Evolutionary conservation across 495 filamentous ascomycete genomes (phyloP).

Genomic region (Astrothelium subdiscretum): DNA sequence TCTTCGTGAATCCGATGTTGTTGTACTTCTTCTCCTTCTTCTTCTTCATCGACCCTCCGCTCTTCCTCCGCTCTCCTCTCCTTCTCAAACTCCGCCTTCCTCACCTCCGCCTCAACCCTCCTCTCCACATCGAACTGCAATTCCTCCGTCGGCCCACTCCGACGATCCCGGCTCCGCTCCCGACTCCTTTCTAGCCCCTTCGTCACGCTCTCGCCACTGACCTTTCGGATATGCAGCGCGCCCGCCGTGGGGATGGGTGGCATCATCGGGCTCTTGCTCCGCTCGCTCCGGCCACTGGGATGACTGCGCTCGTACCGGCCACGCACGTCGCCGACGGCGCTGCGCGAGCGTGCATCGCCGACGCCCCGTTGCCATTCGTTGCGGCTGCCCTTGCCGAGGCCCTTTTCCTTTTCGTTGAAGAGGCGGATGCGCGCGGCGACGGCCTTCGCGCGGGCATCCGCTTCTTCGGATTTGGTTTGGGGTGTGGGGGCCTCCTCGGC

Average conservation of each 20-base stretch:
- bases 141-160: neutral
- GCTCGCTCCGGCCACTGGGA: neutral
- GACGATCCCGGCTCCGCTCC: neutral
- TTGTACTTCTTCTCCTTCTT: neutral
- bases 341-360: neutral
- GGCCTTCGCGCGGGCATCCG: neutral
- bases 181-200: neutral
- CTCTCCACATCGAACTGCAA: neutral
- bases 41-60: neutral
- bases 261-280: neutral
- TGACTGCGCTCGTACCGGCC: neutral
- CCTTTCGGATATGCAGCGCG: neutral
- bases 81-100: neutral
- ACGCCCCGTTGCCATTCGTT: neutral
- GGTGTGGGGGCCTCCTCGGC: neutral
- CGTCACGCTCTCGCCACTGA: neutral
- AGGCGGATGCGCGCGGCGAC: slow-evolving; percentile 1
- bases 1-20: neutral
- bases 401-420: slow-evolving; percentile 1
- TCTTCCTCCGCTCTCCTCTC: neutral
- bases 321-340: neutral
- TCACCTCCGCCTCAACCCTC: neutral
- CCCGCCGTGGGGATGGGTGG: neutral
- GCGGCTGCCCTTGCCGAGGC: neutral
- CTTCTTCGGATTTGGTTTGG: neutral